Base-by-base conservation (phyloP, 768 basidiomycete species). In the Rhizopogon rudus region DNA sequence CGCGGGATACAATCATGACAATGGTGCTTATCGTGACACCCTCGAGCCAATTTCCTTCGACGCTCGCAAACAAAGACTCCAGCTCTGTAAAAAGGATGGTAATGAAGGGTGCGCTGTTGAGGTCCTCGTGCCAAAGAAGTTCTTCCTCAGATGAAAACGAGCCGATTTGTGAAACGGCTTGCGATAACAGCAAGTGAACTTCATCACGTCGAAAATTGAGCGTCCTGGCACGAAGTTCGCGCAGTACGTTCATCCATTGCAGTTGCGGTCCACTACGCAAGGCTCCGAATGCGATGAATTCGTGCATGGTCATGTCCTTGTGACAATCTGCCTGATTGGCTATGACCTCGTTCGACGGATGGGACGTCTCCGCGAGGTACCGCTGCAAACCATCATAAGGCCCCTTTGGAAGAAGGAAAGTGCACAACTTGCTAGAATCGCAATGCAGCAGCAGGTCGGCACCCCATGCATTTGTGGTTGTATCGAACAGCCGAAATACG, bases 211-310 rank as follows among this genome's bases (percentile, higher is more conserved):
- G 64, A 53, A 83, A 75, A 8, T 68, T 71, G 52, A 83, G 57
- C 0, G 61, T 59, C 20, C 70, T 66, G 8, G 68, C 67, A 6
- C 69, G 68, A n/a, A 83, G 58, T 57, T 78, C 78, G n/a, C 75
- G 71, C 12, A 71, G 55, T 39, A 83, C 74, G 54, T 82, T 82
- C 40, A 74, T 62, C 81, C 80, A 81, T 48, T 82, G 81, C 0
- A 83, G 57, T 3, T 55, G 62, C 0, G 67, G 55, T 0, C 81
- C 80, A 39, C 75, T 71, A 5, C 82, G 77, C 40, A 83, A 57
- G 46, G 70, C 65, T 10, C 72, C 74, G 51, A 80, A 83, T 0
- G 75, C 69, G 13, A 74, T 65, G 35, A 67, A 76, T 52, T 83
- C 80, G 29, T 83, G 78, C 2, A 78, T 56, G 10, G 58, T 70